Evolutionary conservation across 345 rosid genomes (phyloP).

Genomic region (Boechera divaricarpa): DNA sequence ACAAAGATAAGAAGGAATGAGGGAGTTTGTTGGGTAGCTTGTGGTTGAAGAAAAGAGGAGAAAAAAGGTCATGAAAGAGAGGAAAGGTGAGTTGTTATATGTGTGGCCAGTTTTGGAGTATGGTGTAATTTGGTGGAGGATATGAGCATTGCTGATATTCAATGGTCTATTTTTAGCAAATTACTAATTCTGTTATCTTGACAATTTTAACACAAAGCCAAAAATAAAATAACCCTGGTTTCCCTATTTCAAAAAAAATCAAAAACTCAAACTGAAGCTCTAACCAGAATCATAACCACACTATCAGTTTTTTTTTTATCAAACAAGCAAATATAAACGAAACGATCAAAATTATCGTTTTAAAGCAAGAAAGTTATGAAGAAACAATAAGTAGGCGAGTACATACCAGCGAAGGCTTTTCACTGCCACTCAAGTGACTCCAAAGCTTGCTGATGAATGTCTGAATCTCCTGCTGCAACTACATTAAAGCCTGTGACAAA

Average conservation of each 20-base stretch:
- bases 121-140: constrained; percentile 41
- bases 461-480: constrained; percentile 83
- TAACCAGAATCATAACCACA: constrained; percentile 30
- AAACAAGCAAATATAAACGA: constrained; percentile 27
- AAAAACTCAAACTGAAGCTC: constrained; percentile 16
- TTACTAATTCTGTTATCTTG: constrained; percentile 37
- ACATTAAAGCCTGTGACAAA: constrained; percentile 69
- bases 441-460: constrained; percentile 54
- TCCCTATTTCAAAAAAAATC: constrained; percentile 37
- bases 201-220: constrained; percentile 38
- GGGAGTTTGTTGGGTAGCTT: constrained; percentile 41
- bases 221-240: constrained; percentile 36
- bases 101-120: constrained; percentile 40
- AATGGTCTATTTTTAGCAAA: constrained; percentile 37
- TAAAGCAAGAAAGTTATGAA: constrained; percentile 27
- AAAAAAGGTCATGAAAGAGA: constrained; percentile 47
- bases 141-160: constrained; percentile 37
- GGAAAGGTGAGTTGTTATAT: constrained; percentile 42
- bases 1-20: constrained; percentile 43
- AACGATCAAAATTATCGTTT: constrained; percentile 5
- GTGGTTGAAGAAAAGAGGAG: constrained; percentile 48
- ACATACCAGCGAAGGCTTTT: constrained; percentile 36
- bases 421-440: constrained; percentile 49
- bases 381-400: constrained; percentile 9
- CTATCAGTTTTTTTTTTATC: constrained; percentile 18